Evolutionary conservation across 1,284 basidiomycete species (phyloP).

Genomic region (Xerocomus cyaneibrunnescens): DNA sequence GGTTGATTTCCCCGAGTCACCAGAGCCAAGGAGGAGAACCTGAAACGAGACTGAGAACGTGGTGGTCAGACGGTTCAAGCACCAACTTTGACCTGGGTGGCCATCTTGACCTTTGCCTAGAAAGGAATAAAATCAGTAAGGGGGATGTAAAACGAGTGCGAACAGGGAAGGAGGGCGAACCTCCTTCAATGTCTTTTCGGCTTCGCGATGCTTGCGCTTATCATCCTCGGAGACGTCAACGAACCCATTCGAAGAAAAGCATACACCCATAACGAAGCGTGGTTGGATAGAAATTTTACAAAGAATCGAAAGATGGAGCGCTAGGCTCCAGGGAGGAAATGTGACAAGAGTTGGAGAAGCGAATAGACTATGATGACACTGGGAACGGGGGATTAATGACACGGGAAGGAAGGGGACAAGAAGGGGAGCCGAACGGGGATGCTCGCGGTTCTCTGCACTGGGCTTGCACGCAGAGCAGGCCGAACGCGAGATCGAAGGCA

Average conservation of each 20-base stretch:
- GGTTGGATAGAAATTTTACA: conserved; percentile 6
- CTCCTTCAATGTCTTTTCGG: conserved; percentile 64
- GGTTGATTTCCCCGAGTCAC: conserved; percentile 93
- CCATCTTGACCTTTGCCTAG: conserved; percentile 67
- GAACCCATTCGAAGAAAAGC: conserved; percentile 60
- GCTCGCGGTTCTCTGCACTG: conserved; percentile 5
- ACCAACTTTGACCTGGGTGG: conserved; percentile 75
- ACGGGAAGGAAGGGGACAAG: background rate
- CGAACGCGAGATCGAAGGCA: conserved; percentile 9
- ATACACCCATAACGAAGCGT: conserved; percentile 63
- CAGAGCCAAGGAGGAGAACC: conserved; percentile 90
- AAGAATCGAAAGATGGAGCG: conserved; percentile 9
- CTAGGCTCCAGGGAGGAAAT: conserved; percentile 12
- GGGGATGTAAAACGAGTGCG: background rate
- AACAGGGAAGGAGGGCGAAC: conserved; percentile 40
- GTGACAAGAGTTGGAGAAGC: conserved; percentile 1
- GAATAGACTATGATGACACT: conserved; percentile 1
- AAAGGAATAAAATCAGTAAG: background rate
- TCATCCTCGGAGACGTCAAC: conserved; percentile 63
- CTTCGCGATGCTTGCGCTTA: conserved; percentile 61
- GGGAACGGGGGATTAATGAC: background rate
- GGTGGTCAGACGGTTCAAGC: background rate
- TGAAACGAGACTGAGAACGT: conserved; percentile 34
- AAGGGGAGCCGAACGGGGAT: background rate
- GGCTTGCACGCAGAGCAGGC: conserved; percentile 25